Conservation (phyloP, 495 filamentous ascomycete genomes). For the Cercophora sp. region DNA sequence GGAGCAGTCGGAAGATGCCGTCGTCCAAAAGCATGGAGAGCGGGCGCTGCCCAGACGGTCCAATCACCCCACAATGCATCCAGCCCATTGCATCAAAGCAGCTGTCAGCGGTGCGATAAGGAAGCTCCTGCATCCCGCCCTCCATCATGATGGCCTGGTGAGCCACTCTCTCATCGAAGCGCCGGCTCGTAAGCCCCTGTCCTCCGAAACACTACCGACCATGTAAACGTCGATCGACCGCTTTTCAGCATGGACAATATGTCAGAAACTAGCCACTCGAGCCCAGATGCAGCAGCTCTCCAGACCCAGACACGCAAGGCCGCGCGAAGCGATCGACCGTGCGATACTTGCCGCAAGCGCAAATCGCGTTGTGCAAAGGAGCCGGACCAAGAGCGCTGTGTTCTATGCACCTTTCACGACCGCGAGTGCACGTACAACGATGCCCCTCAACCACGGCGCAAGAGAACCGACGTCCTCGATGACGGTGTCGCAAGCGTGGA, state of each 20-base stretch:
- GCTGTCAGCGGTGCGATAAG: constrained; percentile 10
- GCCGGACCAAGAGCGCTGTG: constrained; percentile 40
- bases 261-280: constrained; percentile 21
- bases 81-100: constrained; percentile 1
- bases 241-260: constrained; percentile 19
- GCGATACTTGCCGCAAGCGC: constrained; percentile 71
- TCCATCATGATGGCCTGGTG: too few relatives aligned
- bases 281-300: constrained; percentile 16
- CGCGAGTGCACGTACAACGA: constrained; percentile 48
- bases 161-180: too few relatives aligned
- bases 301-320: constrained; percentile 12
- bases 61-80: constrained; percentile 5
- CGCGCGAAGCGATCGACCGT: constrained; percentile 24
- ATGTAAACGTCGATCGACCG: constrained; percentile 5
- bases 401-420: constrained; percentile 46
- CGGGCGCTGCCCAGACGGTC: neutral
- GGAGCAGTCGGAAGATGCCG: constrained; percentile 6
- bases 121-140: constrained; percentile 5
- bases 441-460: constrained; percentile 56
- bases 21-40: neutral
- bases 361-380: constrained; percentile 79
- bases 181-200: too few relatives aligned
- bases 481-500: constrained; percentile 5
- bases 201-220: too few relatives aligned
- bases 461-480: constrained; percentile 14